These are phyloP conservation scores for Sistotremastrum niveocremeum DNA, from an alignment of 768 basidiomycete species.

Conservation along the genomic window DNA sequence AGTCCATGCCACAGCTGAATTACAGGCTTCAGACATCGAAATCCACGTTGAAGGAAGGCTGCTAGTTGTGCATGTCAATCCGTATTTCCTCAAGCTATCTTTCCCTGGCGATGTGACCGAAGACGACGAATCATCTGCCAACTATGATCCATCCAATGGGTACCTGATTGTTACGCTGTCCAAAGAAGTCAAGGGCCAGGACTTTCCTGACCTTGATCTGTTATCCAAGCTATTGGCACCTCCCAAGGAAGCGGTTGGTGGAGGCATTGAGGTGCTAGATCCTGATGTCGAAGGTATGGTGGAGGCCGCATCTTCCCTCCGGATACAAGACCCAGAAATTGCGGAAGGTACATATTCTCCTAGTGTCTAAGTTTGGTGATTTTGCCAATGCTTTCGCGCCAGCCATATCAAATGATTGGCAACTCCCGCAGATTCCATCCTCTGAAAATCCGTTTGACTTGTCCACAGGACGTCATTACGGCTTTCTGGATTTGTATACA, in stretches of 20 bases:
- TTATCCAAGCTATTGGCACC: slow-evolving; percentile 68
- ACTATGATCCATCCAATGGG: slow-evolving; percentile 70
- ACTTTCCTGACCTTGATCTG: slow-evolving; percentile 67
- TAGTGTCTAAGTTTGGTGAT: not conserved
- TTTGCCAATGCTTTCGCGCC: slow-evolving; percentile 4
- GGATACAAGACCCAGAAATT: slow-evolving; percentile 38
- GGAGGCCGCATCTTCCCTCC: slow-evolving; percentile 30
- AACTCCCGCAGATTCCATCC: slow-evolving; percentile 49
- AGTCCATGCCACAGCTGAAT: slow-evolving; percentile 2
- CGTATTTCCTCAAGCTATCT: slow-evolving; percentile 72
- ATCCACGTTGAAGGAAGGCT: slow-evolving; percentile 59
- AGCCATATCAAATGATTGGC: slow-evolving; percentile 77
- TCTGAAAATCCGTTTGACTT: slow-evolving; percentile 24
- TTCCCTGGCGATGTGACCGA: slow-evolving; percentile 58
- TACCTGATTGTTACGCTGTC: slow-evolving; percentile 59
- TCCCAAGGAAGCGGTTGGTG: slow-evolving; percentile 37
- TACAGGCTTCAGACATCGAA: slow-evolving; percentile 68
- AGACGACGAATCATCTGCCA: slow-evolving; percentile 52
- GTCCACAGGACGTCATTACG: slow-evolving; percentile 42
- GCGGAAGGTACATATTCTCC: slow-evolving; percentile 31
- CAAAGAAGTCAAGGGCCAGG: slow-evolving; percentile 51
- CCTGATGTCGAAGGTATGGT: slow-evolving; percentile 28
- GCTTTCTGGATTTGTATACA: slow-evolving; percentile 61
- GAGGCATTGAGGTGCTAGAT: slow-evolving; percentile 8
- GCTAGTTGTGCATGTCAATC: slow-evolving; percentile 65